Evolutionary conservation across 225 moss, liverwort and hornwort genomes (phyloP).

Genomic region (Physcomitrium patens): DNA sequence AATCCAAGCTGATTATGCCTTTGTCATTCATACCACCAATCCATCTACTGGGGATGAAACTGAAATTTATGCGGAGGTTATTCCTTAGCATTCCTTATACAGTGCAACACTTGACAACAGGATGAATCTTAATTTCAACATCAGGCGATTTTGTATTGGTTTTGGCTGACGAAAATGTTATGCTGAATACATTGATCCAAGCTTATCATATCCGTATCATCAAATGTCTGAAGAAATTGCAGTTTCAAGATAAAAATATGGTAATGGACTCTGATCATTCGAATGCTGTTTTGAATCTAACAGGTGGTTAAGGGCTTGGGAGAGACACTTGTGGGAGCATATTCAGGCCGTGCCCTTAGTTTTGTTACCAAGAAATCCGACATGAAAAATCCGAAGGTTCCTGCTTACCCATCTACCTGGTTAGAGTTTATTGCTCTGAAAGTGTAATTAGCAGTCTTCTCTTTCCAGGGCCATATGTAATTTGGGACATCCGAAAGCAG

Average conservation of each 20-base stretch:
- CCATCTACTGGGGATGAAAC: slow-evolving; percentile 76
- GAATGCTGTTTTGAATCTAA: neutral
- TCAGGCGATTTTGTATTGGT: too few relatives aligned
- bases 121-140: too few relatives aligned
- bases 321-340: slow-evolving; percentile 96
- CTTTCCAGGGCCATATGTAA: slow-evolving; percentile 17
- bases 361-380: slow-evolving; percentile 82
- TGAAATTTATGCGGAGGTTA: slow-evolving; percentile 94
- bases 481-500: too few relatives aligned
- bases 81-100: too few relatives aligned
- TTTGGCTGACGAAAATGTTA: too few relatives aligned
- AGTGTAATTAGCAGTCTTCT: neutral
- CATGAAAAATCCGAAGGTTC: slow-evolving; percentile 62
- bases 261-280: too few relatives aligned
- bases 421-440: too few relatives aligned
- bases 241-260: too few relatives aligned
- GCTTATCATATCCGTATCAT: too few relatives aligned
- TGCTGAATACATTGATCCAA: too few relatives aligned
- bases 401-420: too few relatives aligned
- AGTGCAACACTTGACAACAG: too few relatives aligned
- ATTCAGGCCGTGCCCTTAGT: slow-evolving; percentile 93
- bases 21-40: slow-evolving; percentile 91
- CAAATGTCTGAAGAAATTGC: slow-evolving; percentile 4
- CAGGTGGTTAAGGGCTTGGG: slow-evolving; percentile 94
- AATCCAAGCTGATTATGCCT: slow-evolving; percentile 91